Evolutionary conservation across 1,284 basidiomycete genomes (phyloP), one percentile per base, ranked within the genome.

Genomic region (Mycena sp.): DNA sequence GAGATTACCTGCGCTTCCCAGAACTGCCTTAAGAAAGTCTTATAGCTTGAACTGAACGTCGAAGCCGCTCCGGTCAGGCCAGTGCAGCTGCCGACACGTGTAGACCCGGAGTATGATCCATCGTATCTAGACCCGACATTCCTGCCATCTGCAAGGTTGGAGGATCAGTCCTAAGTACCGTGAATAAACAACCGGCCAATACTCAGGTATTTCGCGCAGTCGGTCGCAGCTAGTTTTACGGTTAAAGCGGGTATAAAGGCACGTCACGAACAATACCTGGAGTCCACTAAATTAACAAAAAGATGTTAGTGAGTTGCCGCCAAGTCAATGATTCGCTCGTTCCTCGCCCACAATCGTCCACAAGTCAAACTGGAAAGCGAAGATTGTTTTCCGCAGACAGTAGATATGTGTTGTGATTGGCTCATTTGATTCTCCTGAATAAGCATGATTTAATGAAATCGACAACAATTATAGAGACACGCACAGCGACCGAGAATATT

Each of bases 331-430:
- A n/a, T n/a, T n/a, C n/a, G n/a, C n/a, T n/a, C 0, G 91, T 87
- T 92, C 93, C 79, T 96, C 94, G 58, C 94, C 94, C 38, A 94
- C 91, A 53, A 95, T 80, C 37, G 86, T 78, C 91, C 90, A 93
- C 14, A 94, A 82, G 40, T 88, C 82, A 69, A 88, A 90, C 6
- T 71, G 0, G 82, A 72, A 41, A 94, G 83, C 1, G 77, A 69
- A 12, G 74, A 74, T 10, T 76, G 81, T 52, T 81, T 77, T 56
- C 65, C 68, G 73, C 94, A 96, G 6, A 90, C 90, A 41, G 84
- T 76, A 58, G 77, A 63, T 53, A 96, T 89, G 71, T 95, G 93
- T 65, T 90, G 74, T 23, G 81, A 70, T 67, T 87, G 76, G 54
- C 78, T 78, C 77, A 82, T 82, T 14, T 80, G 76, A 53, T 86